Evolutionary conservation across 2,329 filamentous ascomycete genomes (phyloP).

Genomic region (Fusarium pseudocircinatum): DNA sequence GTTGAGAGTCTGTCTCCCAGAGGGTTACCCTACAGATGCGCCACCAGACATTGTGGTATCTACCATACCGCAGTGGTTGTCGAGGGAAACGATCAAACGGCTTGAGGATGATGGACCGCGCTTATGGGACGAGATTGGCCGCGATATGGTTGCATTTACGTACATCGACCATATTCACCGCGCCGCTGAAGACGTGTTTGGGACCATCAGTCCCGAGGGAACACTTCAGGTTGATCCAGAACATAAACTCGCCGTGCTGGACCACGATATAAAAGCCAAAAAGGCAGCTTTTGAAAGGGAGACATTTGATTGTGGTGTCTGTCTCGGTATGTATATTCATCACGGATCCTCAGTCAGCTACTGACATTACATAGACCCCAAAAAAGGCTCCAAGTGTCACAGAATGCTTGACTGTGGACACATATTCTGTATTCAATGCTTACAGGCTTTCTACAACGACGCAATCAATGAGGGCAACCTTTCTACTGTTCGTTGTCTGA

Average conservation of each 20-base stretch:
- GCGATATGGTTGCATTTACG: slow-evolving; percentile 66
- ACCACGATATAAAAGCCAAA: slow-evolving; percentile 80
- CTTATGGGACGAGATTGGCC: slow-evolving; percentile 71
- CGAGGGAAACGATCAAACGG: slow-evolving; percentile 55
- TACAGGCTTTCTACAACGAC: slow-evolving; percentile 89
- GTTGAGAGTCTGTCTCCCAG: slow-evolving; percentile 64
- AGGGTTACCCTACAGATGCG: slow-evolving; percentile 64
- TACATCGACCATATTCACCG: slow-evolving; percentile 72
- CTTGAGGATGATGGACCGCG: slow-evolving; percentile 61
- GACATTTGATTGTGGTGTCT: slow-evolving; percentile 89
- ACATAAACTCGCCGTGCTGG: slow-evolving; percentile 76
- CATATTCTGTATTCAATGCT: slow-evolving; percentile 88
- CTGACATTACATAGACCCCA: slow-evolving; percentile 70
- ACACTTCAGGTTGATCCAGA: slow-evolving; percentile 62
- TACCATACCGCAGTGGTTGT: slow-evolving; percentile 67
- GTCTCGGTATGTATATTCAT: slow-evolving; percentile 64
- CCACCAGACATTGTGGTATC: slow-evolving; percentile 63
- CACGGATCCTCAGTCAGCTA: neutral
- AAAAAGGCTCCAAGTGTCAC: slow-evolving; percentile 86
- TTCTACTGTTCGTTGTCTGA: slow-evolving; percentile 79
- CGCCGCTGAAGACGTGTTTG: slow-evolving; percentile 69
- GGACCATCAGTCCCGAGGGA: slow-evolving; percentile 59
- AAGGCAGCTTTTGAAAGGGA: slow-evolving; percentile 80
- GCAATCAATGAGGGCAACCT: slow-evolving; percentile 89
- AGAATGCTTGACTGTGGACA: slow-evolving; percentile 85